A percentile compares a stretch with the other conserved stretches of the same genome.
Conservation (phyloP, 2,329 filamentous ascomycete species). For the Apiospora aurea region DNA sequence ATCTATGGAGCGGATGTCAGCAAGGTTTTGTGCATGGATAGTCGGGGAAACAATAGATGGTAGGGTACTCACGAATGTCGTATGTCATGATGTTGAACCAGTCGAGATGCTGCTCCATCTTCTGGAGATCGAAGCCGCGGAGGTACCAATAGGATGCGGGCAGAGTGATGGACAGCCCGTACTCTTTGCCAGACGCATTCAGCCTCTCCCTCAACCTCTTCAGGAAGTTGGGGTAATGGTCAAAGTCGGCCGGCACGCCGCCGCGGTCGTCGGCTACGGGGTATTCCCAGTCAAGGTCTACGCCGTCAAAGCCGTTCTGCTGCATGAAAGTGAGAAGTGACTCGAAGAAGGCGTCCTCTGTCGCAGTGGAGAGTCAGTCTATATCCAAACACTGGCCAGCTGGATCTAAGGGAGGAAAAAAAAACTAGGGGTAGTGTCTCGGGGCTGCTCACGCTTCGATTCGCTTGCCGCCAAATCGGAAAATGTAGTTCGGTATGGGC, state of each 20-base stretch:
- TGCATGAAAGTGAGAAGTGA: constrained; percentile 30
- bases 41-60: constrained; percentile 30
- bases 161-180: constrained; percentile 26
- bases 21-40: constrained; percentile 40
- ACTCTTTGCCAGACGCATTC: constrained; percentile 17
- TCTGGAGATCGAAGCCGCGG: constrained; percentile 26
- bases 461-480: constrained; percentile 29
- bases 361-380: too few species aligned
- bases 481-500: constrained; percentile 31
- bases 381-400: too few species aligned
- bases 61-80: constrained; percentile 49
- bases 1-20: constrained; percentile 36
- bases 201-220: constrained; percentile 50
- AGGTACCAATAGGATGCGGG: constrained; percentile 25
- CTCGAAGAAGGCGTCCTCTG: constrained; percentile 27
- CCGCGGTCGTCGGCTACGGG: constrained; percentile 32
- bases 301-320: constrained; percentile 33
- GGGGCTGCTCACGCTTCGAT: constrained; percentile 21
- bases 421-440: background rate
- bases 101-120: constrained; percentile 33
- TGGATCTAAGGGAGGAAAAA: too few species aligned
- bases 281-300: constrained; percentile 48
- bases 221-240: constrained; percentile 40
- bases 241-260: constrained; percentile 31
- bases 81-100: constrained; percentile 48